Base-by-base conservation (phyloP, 805 yeast species). In the Diddensiella transvaalensis region DNA sequence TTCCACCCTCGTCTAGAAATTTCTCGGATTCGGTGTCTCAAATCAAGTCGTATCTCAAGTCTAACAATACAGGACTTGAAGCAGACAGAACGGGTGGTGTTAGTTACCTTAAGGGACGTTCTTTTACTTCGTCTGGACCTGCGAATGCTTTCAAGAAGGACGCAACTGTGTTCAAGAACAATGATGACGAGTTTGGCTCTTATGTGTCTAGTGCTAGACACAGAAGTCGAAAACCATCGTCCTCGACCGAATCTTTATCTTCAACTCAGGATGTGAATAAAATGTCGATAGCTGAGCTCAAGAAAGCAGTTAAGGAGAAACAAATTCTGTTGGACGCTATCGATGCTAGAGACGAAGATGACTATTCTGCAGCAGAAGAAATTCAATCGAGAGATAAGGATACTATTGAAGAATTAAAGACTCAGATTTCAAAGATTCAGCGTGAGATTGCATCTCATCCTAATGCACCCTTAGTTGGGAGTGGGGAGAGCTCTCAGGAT, bases 1-100 rank as follows among this genome's bases (percentile, higher is more conserved):
- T 89, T 24, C 98, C 99, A 4, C 95, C 96, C 2, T 85, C 95
- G 4, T 77, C 85, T 33, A 80, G 82, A 59, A 75, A 85, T 50
- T 69, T 93, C 51, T 83, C 85, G 54, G 87, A 83, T 56, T 77
- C 85, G 13, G 77, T 84, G 64, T 76, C 76, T 59, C 78, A 80
- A 44, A 79, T 89, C 64, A 91, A 90, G 66, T 77, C 81, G 47
- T 76, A 78, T 38, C 69, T 86, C 58, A 75, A 72, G 44, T 68
- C 62, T 52, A 67, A 69, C 54, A 60, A 71, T 3, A 54, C 60
- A 3, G 46, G 44, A 18, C 48, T 60, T 19, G 50, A 52, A 13
- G 32, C 61, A 2, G 57, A 58, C 43, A 50, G 55, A 2, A 57
- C 67, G 3, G 63, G 61, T 13, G 55, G 53, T 6, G 55, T 59